Conservation (phyloP, 495 filamentous ascomycete genomes). For the Hypoxylon fuscum region DNA sequence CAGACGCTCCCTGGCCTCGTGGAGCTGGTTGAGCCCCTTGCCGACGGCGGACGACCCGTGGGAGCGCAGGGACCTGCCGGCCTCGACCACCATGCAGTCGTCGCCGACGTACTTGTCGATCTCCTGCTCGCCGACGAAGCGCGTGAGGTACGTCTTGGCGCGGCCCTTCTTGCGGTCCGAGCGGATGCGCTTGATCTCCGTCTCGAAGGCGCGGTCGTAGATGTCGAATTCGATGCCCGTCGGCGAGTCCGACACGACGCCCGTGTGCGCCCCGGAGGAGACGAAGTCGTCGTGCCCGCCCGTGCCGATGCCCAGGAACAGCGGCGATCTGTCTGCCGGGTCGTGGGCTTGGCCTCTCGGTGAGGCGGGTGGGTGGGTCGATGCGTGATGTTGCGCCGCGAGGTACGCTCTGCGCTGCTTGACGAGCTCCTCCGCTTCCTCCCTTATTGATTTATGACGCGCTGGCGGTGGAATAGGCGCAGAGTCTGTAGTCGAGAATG, state of each 20-base stretch:
- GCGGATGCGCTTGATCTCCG: constrained; percentile 79
- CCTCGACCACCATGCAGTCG: constrained; percentile 43
- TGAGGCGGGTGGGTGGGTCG: constrained; percentile 29
- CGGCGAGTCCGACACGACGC: constrained; percentile 83
- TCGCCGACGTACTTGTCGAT: constrained; percentile 39
- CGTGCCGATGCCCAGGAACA: constrained; percentile 79
- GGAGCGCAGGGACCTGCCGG: constrained; percentile 30
- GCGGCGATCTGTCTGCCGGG: constrained; percentile 65
- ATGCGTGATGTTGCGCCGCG: constrained; percentile 34
- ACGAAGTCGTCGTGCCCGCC: constrained; percentile 56
- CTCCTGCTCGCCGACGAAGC: constrained; percentile 40
- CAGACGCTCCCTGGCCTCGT: constrained; percentile 14
- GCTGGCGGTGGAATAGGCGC: neutral
- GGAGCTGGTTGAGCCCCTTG: constrained; percentile 13
- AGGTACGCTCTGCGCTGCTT: constrained; percentile 50
- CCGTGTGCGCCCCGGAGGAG: constrained; percentile 35
- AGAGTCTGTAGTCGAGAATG: constrained; percentile 54
- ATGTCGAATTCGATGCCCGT: constrained; percentile 82
- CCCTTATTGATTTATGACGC: constrained; percentile 46
- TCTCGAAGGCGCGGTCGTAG: constrained; percentile 85
- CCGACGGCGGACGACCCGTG: constrained; percentile 15
- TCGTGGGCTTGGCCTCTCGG: constrained; percentile 72
- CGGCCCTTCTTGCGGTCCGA: constrained; percentile 37
- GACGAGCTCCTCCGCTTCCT: constrained; percentile 52
- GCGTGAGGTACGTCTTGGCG: constrained; percentile 44